phyloP scores from a whole-genome alignment of 2,329 filamentous ascomycete species.

The Colletotrichum sp. region DNA sequence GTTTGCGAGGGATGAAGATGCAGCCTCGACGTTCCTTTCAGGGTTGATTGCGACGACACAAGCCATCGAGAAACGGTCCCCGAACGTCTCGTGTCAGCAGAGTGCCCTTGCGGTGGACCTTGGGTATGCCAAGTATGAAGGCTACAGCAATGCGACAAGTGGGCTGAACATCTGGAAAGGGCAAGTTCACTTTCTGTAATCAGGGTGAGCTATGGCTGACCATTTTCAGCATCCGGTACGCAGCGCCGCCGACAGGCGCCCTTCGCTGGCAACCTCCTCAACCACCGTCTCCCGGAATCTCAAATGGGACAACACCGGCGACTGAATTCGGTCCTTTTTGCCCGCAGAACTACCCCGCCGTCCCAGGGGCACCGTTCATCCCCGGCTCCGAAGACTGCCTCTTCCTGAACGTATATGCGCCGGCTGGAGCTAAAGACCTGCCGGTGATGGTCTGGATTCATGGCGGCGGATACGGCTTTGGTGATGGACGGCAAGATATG shows the following conservation, averaged over 20 bases:
- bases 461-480: slow-evolving; percentile 44
- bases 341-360: slow-evolving; percentile 33
- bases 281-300: slow-evolving; percentile 25
- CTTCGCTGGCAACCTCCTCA: slow-evolving; percentile 48
- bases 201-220: neutral
- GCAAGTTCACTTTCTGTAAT: slow-evolving; percentile 28
- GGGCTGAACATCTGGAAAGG: slow-evolving; percentile 51
- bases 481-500: slow-evolving; percentile 24
- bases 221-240: slow-evolving; percentile 46
- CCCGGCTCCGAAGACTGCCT: slow-evolving; percentile 47
- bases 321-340: slow-evolving; percentile 34
- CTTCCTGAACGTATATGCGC: slow-evolving; percentile 50
- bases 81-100: neutral
- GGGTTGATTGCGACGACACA: neutral
- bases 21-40: neutral
- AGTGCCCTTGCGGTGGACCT: slow-evolving; percentile 39
- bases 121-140: slow-evolving; percentile 51
- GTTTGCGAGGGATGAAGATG: neutral
- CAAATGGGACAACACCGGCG: slow-evolving; percentile 32
- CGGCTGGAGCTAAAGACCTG: slow-evolving; percentile 41
- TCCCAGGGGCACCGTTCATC: slow-evolving; percentile 25
- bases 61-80: neutral
- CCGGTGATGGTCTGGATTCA: slow-evolving; percentile 53
- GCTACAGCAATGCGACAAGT: slow-evolving; percentile 37
- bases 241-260: slow-evolving; percentile 44